Evolutionary conservation across 208 protist species (phyloP).

Genomic region (Leptomonas pyrrhocoris): DNA sequence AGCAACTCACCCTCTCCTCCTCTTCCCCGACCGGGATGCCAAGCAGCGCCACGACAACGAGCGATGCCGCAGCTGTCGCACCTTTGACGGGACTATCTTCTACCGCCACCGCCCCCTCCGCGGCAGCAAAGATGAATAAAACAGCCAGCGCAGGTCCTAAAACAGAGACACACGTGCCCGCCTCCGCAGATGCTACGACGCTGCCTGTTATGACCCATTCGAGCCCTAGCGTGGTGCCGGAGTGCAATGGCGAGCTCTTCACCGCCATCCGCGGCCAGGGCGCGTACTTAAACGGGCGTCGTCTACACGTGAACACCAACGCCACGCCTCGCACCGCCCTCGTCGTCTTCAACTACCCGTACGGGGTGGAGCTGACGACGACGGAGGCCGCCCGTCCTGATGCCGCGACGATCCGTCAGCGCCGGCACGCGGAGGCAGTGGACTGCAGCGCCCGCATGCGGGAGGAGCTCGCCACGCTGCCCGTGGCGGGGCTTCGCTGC

Average conservation of each 20-base stretch:
- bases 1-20: neutral
- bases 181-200: neutral
- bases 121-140: neutral
- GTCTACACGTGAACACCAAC: constrained; percentile 31
- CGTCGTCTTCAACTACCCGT: constrained; percentile 57
- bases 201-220: constrained; percentile 5
- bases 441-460: constrained; percentile 43
- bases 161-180: neutral
- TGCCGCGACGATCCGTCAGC: constrained; percentile 3
- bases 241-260: constrained; percentile 69
- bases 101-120: neutral
- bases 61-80: neutral
- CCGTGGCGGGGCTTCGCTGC: constrained; percentile 45
- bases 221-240: constrained; percentile 19
- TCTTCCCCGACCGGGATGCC: too few relatives aligned
- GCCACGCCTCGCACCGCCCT: constrained; percentile 33
- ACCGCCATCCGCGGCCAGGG: constrained; percentile 72
- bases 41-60: too few relatives aligned
- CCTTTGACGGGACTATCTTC: neutral
- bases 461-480: constrained; percentile 24
- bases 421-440: constrained; percentile 39
- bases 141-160: neutral
- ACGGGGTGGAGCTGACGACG: constrained; percentile 27
- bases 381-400: constrained; percentile 14
- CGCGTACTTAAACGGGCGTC: constrained; percentile 61